These are phyloP conservation scores for Kurtzmaniella quercitrusa DNA, from an alignment of 1,139 yeast species.

Conservation along the genomic window DNA sequence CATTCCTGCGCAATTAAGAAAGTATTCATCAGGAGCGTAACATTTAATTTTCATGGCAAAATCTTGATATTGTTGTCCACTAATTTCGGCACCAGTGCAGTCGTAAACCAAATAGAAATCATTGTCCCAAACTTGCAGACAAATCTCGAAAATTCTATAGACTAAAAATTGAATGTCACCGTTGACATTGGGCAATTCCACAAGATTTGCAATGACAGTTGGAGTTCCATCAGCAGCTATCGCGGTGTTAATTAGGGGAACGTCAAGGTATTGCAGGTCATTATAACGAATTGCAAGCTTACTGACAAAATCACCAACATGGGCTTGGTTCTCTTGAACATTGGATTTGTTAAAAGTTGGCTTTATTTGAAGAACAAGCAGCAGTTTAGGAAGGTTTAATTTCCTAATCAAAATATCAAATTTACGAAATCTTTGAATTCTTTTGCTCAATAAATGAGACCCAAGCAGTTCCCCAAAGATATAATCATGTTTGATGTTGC, in stretches of 20 bases:
- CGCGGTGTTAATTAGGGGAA: conserved; percentile 56
- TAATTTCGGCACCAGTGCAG: conserved; percentile 55
- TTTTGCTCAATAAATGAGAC: conserved; percentile 17
- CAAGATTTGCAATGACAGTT: conserved; percentile 52
- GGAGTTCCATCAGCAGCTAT: conserved; percentile 74
- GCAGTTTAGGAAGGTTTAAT: conserved; percentile 38
- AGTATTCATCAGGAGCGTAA: conserved; percentile 46
- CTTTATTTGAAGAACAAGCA: conserved; percentile 52
- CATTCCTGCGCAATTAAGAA: conserved; percentile 50
- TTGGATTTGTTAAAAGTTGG: conserved; percentile 41
- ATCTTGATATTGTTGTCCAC: conserved; percentile 25
- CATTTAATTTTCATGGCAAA: conserved; percentile 31
- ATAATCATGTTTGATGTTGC: conserved; percentile 44
- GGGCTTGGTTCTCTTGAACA: conserved; percentile 39
- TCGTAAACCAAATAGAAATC: conserved; percentile 64
- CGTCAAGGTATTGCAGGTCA: conserved; percentile 33
- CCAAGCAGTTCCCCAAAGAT: conserved; percentile 21
- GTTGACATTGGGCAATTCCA: conserved; percentile 31
- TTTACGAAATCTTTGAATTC: conserved; percentile 20
- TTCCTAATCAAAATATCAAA: conserved; percentile 28
- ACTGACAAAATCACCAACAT: conserved; percentile 70
- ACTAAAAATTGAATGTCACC: conserved; percentile 54
- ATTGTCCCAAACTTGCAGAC: conserved; percentile 71
- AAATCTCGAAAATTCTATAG: conserved; percentile 62
- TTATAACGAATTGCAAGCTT: conserved; percentile 57